These are phyloP conservation scores for Backusella tuberculispora DNA, from an alignment of 192 early-diverging fungal species.

Conservation along the genomic window DNA sequence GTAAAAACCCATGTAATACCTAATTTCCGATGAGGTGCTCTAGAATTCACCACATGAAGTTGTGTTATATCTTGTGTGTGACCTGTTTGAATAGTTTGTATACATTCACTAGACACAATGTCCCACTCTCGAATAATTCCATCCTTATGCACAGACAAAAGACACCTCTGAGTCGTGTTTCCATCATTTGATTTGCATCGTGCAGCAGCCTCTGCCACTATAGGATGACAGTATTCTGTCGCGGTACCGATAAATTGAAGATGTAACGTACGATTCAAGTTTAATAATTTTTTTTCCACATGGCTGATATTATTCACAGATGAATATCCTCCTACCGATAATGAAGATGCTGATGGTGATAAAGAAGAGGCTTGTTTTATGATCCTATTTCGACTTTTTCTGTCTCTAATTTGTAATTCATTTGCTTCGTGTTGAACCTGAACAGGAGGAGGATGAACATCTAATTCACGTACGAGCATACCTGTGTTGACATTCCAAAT, in stretches of 20 bases:
- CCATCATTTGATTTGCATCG: not conserved
- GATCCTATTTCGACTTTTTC: not conserved
- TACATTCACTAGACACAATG: slow-evolving; percentile 34
- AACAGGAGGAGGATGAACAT: not conserved
- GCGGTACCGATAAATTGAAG: slow-evolving; percentile 33
- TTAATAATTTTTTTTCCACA: not conserved
- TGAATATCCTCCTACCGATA: not conserved
- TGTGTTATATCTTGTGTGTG: slow-evolving; percentile 23
- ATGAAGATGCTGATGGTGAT: not conserved
- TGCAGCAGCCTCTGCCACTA: slow-evolving; percentile 33
- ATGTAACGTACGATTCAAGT: slow-evolving; percentile 13
- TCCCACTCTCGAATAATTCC: slow-evolving; percentile 43
- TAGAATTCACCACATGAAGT: slow-evolving; percentile 18
- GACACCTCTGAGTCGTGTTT: slow-evolving; percentile 7
- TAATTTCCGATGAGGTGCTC: slow-evolving; percentile 21
- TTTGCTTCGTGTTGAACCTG: not conserved
- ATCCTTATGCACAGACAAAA: slow-evolving; percentile 34
- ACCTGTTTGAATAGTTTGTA: slow-evolving; percentile 19
- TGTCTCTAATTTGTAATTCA: not conserved
- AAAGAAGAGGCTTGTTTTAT: not conserved
- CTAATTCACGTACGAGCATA: slow-evolving; percentile 4
- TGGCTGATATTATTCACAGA: too few relatives aligned
- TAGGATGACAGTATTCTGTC: slow-evolving; percentile 32
- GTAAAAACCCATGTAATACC: slow-evolving; percentile 38
- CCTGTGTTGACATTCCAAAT: slow-evolving; percentile 34